These are phyloP conservation scores for Mortierella sp. DNA, from an alignment of 371 early-diverging fungal genomes.

Conservation along the genomic window DNA sequence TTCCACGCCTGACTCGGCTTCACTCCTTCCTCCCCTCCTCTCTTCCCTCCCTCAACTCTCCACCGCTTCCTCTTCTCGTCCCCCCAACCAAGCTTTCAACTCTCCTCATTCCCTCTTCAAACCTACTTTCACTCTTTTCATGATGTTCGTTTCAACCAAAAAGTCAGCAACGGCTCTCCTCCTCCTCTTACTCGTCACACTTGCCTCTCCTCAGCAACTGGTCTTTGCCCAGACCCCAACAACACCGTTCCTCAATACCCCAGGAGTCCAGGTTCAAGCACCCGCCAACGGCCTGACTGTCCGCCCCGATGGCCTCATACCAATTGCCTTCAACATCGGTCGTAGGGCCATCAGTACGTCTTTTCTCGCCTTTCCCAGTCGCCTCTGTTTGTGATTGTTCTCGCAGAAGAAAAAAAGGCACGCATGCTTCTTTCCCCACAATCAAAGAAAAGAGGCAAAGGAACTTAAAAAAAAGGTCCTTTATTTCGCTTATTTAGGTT, in stretches of 20 bases:
- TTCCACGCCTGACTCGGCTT: slow-evolving; percentile 7
- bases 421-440: not conserved
- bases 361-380: not conserved
- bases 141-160: not conserved
- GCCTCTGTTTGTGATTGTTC: not conserved
- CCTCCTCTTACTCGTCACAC: not conserved
- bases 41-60: not conserved
- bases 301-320: not conserved
- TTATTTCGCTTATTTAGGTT: not conserved
- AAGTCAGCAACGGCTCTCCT: not conserved
- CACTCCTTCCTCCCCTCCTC: not conserved
- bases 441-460: not conserved
- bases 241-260: slow-evolving; percentile 17
- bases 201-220: not conserved
- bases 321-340: not conserved
- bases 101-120: not conserved
- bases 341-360: not conserved
- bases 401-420: not conserved
- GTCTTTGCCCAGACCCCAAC: not conserved
- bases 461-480: not conserved
- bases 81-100: not conserved
- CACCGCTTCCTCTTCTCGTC: not conserved
- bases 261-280: not conserved
- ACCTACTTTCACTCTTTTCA: not conserved
- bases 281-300: slow-evolving; percentile 14